phyloP scores from a whole-genome alignment of 192 early-diverging fungal genomes.

The Phycomyces blakesleeanus region DNA sequence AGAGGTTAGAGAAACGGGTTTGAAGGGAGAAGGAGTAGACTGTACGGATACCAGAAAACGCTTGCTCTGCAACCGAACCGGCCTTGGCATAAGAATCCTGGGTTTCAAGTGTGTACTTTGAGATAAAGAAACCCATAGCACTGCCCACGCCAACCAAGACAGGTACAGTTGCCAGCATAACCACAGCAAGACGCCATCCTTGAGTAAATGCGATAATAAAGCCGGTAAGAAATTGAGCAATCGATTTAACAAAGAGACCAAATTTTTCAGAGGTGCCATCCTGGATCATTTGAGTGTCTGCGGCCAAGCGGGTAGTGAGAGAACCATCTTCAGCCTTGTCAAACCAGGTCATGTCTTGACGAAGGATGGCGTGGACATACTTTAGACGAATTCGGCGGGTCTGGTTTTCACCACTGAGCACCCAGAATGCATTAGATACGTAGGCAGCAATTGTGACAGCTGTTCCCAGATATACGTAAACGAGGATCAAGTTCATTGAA shows the following conservation, averaged over 20 bases:
- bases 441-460: constrained; percentile 55
- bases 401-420: constrained; percentile 46
- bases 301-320: constrained; percentile 81
- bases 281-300: constrained; percentile 81
- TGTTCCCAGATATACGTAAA: constrained; percentile 56
- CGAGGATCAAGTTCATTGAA: constrained; percentile 28
- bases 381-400: constrained; percentile 67
- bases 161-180: constrained; percentile 76
- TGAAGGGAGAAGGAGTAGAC: constrained; percentile 82
- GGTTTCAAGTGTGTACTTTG: constrained; percentile 43
- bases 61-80: constrained; percentile 83
- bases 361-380: constrained; percentile 75
- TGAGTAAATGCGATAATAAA: constrained; percentile 74
- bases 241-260: constrained; percentile 60
- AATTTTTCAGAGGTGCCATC: constrained; percentile 90
- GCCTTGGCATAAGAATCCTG: constrained; percentile 74
- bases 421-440: constrained; percentile 54
- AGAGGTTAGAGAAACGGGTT: constrained; percentile 64
- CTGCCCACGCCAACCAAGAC: constrained; percentile 48
- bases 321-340: constrained; percentile 74
- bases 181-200: constrained; percentile 80
- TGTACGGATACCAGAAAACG: constrained; percentile 77
- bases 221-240: constrained; percentile 67
- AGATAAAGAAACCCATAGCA: constrained; percentile 43
- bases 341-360: constrained; percentile 87